Base-by-base conservation (phyloP, 495 filamentous ascomycete genomes). In the Penicillium crystallinum region DNA sequence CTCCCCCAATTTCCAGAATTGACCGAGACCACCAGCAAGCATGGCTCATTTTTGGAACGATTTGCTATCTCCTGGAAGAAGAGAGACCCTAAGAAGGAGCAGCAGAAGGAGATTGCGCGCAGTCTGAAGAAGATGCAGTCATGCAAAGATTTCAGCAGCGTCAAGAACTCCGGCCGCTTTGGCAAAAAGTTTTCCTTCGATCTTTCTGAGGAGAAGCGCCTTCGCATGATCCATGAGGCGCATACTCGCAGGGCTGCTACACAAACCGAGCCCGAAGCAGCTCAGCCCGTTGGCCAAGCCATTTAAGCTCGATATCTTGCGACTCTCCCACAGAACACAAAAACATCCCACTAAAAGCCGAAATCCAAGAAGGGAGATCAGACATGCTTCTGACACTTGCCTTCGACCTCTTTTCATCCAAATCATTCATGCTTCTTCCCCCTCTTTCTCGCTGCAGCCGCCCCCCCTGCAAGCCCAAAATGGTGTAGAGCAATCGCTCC, bases 1-100 rank as follows among this genome's bases (percentile, higher is more conserved):
- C 70, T 78, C 22, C 74, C 78, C 6, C 65, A 63, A 63, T 54
- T 74, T 67, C 38, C 74, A 56, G 9, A 53, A 22, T 40, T 63
- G 59, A 54, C 57, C 4, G 52, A 30, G 53, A 46, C 44, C 45
- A 44, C 56, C 14, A 35, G 56, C 50, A 66, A 77, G 57, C 52
- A 67, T 23, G 72, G 75, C 29, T 82, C 77, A 23, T 69, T 77
- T 15, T 66, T 87, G 14, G 83, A 86, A 60, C 76, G 77, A 46
- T 75, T 87, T 31, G 76, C 77, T 14, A 12, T 25, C 3, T 17
- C 39, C 17, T 33, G 12, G 7, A 50, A 41, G 36, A 50, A 49
- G 34, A 68, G 66, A 53, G 51, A 55, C 11, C 57, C 70, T 8
- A 69, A 66, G 58, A 76, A 75, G 60, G 46, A 38, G 34, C 23